Percentiles rank a stretch among this genome's conserved stretches.
These are phyloP conservation scores for Saccharomyces hybrid DNA, from an alignment of 1,139 yeast genomes.

Conservation along the genomic window DNA sequence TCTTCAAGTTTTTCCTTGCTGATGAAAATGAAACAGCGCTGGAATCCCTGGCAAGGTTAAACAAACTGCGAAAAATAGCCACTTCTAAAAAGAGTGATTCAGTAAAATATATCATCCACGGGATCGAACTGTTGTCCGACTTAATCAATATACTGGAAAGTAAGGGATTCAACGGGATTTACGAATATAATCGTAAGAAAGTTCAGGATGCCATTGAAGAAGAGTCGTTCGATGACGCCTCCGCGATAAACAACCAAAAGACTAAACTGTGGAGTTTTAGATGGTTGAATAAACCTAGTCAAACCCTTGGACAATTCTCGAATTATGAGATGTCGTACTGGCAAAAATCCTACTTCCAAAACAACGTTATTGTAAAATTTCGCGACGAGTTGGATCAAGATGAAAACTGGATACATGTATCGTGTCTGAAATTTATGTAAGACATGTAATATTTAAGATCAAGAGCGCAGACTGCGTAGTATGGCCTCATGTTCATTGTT, in stretches of 20 bases:
- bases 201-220: slow-evolving; percentile 15
- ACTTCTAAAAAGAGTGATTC: neutral
- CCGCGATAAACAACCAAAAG: slow-evolving; percentile 11
- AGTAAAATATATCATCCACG: slow-evolving; percentile 10
- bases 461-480: too few relatives aligned
- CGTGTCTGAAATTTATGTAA: slow-evolving; percentile 21
- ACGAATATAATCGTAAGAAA: slow-evolving; percentile 12
- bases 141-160: slow-evolving; percentile 18
- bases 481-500: too few relatives aligned
- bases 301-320: slow-evolving; percentile 1
- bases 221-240: slow-evolving; percentile 14
- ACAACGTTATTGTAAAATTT: slow-evolving; percentile 20
- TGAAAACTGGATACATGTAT: slow-evolving; percentile 24
- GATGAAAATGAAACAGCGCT: slow-evolving; percentile 4
- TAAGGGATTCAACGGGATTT: slow-evolving; percentile 22
- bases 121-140: slow-evolving; percentile 19
- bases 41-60: slow-evolving; percentile 14
- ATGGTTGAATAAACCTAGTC: slow-evolving; percentile 14
- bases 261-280: slow-evolving; percentile 25
- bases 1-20: slow-evolving; percentile 15
- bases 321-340: slow-evolving; percentile 30
- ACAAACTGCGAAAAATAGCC: slow-evolving; percentile 15
- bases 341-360: slow-evolving; percentile 24
- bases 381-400: slow-evolving; percentile 18
- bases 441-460: too few relatives aligned